A percentile compares a stretch with the other conserved stretches of the same genome.
Evolutionary conservation across 768 basidiomycete genomes (phyloP).

Genomic region (Termitomyces sp.): DNA sequence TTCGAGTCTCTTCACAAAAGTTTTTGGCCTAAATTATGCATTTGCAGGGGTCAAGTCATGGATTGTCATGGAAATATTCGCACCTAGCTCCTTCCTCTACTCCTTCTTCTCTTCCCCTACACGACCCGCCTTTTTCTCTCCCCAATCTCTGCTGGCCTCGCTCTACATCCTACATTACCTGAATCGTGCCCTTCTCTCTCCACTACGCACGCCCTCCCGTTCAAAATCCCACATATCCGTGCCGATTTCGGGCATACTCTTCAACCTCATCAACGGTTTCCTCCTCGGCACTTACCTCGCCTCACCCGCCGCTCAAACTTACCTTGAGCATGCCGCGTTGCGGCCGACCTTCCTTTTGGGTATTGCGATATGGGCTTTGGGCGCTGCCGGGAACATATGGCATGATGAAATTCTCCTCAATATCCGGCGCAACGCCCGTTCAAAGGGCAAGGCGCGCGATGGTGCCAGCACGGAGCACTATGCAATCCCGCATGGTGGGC

Average conservation of each 20-base stretch:
- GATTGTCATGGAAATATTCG: conserved; percentile 74
- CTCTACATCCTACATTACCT: conserved; percentile 75
- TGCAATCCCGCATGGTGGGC: conserved; percentile 72
- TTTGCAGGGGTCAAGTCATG: conserved; percentile 40
- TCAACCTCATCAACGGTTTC: conserved; percentile 72
- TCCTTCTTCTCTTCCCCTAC: conserved; percentile 42
- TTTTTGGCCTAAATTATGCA: background rate
- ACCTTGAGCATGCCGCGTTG: conserved; percentile 25
- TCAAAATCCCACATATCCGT: conserved; percentile 72
- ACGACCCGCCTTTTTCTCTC: conserved; percentile 26
- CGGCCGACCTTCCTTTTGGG: conserved; percentile 55
- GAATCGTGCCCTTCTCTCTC: conserved; percentile 68
- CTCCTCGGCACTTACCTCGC: conserved; percentile 69
- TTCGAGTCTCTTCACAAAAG: background rate
- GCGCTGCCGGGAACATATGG: conserved; percentile 73
- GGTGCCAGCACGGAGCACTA: conserved; percentile 8
- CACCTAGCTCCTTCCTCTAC: conserved; percentile 51
- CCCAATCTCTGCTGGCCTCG: conserved; percentile 45
- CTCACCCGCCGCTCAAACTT: conserved; percentile 45
- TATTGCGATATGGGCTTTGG: conserved; percentile 60
- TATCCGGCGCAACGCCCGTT: conserved; percentile 62
- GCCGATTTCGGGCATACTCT: conserved; percentile 45
- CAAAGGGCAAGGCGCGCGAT: conserved; percentile 27
- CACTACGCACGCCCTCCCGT: conserved; percentile 75
- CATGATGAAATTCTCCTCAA: conserved; percentile 90